Evolutionary conservation across 208 protist species (phyloP), one percentile per base, ranked within the genome.

Genomic region (Trypanosoma congolense): DNA sequence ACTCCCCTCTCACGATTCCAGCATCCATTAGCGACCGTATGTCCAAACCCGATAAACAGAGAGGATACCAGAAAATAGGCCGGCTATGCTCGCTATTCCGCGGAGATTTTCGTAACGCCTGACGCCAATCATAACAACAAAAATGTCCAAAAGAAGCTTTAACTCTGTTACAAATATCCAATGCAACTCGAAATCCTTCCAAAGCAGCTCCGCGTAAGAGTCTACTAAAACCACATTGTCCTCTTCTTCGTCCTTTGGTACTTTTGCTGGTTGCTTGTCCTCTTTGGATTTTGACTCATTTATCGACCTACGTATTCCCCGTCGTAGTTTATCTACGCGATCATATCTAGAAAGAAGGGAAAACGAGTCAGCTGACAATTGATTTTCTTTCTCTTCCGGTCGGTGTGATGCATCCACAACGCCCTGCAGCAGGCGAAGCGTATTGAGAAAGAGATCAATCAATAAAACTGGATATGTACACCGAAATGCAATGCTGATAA

Each of bases 1-100:
- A n/a, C n/a, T n/a, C n/a, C n/a, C n/a, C n/a, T n/a, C n/a, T n/a
- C n/a, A n/a, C n/a, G 25, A 46, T 42, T n/a, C 21, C 6, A 22
- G n/a, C 10, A 46, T 19, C 12, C 12, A n/a, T 65, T 73, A 95
- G 21, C 87, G 77, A 6, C 87, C 87, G 61, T 95, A 95, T 3
- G 87, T 92, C 87, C 87, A 95, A 6, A 95, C 87, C 31, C 87
- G 76, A 50, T 95, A 95, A n/a, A 95, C 73, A 0, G 87, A 95
- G 31, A 83, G 83, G 45, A 95, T 62, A 0, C 83, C 87, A 31
- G 87, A 95, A 31, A 87, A 73, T 19, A 95, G 69, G 47, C 87
- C 87, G 4, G 78, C 81, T 14, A 84, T 56, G 52, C 82, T 92
- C n/a, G 88, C 73, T 2, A 73, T 53, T 0, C 81, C 80, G 52